Evolutionary conservation across 139 green algal genomes (phyloP), one percentile per base, ranked within the genome.

Genomic region (Desmodesmus armatus): DNA sequence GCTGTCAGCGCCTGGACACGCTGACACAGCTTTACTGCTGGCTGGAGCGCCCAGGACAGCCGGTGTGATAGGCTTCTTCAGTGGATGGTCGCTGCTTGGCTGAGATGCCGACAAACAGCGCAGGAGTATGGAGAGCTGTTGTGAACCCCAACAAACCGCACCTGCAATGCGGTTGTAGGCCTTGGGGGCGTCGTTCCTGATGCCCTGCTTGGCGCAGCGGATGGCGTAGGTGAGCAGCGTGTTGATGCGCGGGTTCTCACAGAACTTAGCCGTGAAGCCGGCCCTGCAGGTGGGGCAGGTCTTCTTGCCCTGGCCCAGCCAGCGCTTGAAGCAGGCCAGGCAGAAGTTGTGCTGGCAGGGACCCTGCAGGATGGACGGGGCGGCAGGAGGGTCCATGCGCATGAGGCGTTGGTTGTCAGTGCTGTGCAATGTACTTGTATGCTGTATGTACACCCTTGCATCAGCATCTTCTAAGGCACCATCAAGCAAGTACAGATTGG

Each of bases 271-370:
- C 0, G 91, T 88, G 81, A 99, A 95, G 49, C 79, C n/a, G 0
- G 90, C 71, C 9, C 96, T 88, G 91, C 96, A 99, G 15, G 92
- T 97, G 7, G 94, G 94, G 87, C 96, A 99, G 0, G 80, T 94
- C 79, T 95, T 95, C 82, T 98, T 98, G 66, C 88, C 91, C 74
- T 96, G 92, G 31, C 83, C 87, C 13, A 90, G 80, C 94, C 92
- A 97, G 40, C 92, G 92, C 51, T 92, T 94, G 90, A 99, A 96
- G 89, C 96, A 99, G 41, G 83, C 91, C n/a, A 98, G 91, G 90
- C 96, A 99, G 88, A 97, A 99, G 88, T 99, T 99, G 92, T 99
- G 96, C 87, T 98, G 96, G 92, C 96, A 99, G 31, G 96, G 93
- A 0, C 96, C 95, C 95, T 98, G 93, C 72, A 81, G 13, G 33